phyloP scores from a whole-genome alignment of 129 eudicot species.

The Kitagawia praeruptora region DNA sequence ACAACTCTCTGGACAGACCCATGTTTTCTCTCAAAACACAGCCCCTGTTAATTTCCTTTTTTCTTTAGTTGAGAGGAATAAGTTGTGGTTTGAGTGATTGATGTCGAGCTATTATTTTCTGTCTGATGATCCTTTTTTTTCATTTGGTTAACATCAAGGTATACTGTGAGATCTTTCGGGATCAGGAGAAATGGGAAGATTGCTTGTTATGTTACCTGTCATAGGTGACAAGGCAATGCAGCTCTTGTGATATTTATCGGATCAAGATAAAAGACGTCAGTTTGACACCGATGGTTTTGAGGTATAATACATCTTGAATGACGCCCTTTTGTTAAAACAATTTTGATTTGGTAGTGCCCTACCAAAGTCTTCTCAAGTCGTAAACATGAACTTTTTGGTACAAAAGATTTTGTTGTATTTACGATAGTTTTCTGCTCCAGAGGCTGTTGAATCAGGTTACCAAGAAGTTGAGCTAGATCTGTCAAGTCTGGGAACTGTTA shows the following conservation, averaged over 20 bases:
- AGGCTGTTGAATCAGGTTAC: constrained; percentile 85
- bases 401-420: not conserved
- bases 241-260: constrained; percentile 82
- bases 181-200: constrained; percentile 24
- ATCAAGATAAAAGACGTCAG: constrained; percentile 85
- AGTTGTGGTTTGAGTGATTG: no score
- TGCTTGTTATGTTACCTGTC: constrained; percentile 81
- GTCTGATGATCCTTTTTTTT: no score
- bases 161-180: constrained; percentile 56
- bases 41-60: no score
- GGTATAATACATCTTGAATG: constrained; percentile 29
- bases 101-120: no score
- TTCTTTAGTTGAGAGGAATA: no score
- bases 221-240: no score
- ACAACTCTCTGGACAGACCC: no score
- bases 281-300: constrained; percentile 71
- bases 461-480: constrained; percentile 94
- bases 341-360: not conserved
- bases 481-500: constrained; percentile 90
- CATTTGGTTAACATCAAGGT: no score
- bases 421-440: constrained; percentile 14
- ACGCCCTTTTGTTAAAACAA: not conserved
- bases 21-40: no score
- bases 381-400: constrained; percentile 1
- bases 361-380: not conserved